Evolutionary conservation across 768 basidiomycete species (phyloP).

Genomic region (Suillus luteus): DNA sequence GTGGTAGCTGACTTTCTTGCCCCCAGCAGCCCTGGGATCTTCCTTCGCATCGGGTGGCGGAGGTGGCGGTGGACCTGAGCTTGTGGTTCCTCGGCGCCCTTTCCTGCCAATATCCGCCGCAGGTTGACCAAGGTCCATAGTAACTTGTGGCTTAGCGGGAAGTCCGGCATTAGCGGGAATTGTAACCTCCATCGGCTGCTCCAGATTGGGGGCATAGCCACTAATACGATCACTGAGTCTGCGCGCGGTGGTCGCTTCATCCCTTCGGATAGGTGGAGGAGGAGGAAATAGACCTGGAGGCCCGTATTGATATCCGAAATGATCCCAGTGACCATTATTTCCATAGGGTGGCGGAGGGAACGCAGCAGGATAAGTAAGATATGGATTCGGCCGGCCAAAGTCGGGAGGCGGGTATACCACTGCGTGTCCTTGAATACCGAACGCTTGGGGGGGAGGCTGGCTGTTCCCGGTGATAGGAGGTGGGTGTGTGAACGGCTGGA

Average conservation of each 20-base stretch:
- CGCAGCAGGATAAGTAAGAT: slow-evolving; percentile 39
- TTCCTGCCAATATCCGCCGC: slow-evolving; percentile 32
- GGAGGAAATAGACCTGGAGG: slow-evolving; percentile 37
- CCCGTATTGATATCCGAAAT: slow-evolving; percentile 44
- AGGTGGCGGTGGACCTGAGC: slow-evolving; percentile 64
- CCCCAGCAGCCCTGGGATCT: slow-evolving; percentile 88
- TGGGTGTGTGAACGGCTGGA: slow-evolving; percentile 82
- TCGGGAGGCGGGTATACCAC: slow-evolving; percentile 49
- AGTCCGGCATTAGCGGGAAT: slow-evolving; percentile 71
- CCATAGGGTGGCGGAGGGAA: slow-evolving; percentile 42
- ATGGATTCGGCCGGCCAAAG: slow-evolving; percentile 41
- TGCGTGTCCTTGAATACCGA: slow-evolving; percentile 67
- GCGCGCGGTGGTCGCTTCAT: slow-evolving; percentile 59
- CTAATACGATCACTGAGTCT: slow-evolving; percentile 81
- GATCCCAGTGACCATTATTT: slow-evolving; percentile 46
- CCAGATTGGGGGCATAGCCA: slow-evolving; percentile 62
- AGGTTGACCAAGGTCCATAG: slow-evolving; percentile 45
- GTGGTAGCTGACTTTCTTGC: slow-evolving; percentile 89
- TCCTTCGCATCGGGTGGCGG: slow-evolving; percentile 89
- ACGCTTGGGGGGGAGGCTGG: slow-evolving; percentile 84
- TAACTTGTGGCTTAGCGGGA: slow-evolving; percentile 74
- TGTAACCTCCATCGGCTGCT: slow-evolving; percentile 41
- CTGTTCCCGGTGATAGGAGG: slow-evolving; percentile 66
- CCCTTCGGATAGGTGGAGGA: slow-evolving; percentile 49
- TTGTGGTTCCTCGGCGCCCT: slow-evolving; percentile 39